Evolutionary conservation across 129 eudicot genomes (phyloP).

Genomic region (sunflower (Helianthus annuus)): HanXRQr2.0-SUNRISE NC_035446.2:33823931-33824430

Average conservation of each 20-base stretch:
- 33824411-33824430: too few species aligned
- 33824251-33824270: too few species aligned
- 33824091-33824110: conserved; percentile 22
- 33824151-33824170: conserved; percentile 21
- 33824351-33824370: too few species aligned
- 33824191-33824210: not conserved
- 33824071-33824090: conserved; percentile 5
- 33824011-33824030: not conserved
- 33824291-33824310: too few species aligned
- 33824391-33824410: too few species aligned
- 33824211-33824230: not conserved
- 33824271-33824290: too few species aligned
- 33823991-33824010: not conserved
- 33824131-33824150: conserved; percentile 32
- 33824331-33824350: too few species aligned
- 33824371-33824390: too few species aligned
- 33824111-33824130: conserved; percentile 24
- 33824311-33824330: too few species aligned
- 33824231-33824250: not conserved
- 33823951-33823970: not conserved
- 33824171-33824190: not conserved
- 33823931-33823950: not conserved
- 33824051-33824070: conserved; percentile 26
- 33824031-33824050: conserved; percentile 18
- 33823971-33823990: not conserved